A percentile compares a stretch with the other conserved stretches of the same genome.
Conservation (phyloP, 2,329 filamentous ascomycete genomes). For the Aspergillus brasiliensis region DNA sequence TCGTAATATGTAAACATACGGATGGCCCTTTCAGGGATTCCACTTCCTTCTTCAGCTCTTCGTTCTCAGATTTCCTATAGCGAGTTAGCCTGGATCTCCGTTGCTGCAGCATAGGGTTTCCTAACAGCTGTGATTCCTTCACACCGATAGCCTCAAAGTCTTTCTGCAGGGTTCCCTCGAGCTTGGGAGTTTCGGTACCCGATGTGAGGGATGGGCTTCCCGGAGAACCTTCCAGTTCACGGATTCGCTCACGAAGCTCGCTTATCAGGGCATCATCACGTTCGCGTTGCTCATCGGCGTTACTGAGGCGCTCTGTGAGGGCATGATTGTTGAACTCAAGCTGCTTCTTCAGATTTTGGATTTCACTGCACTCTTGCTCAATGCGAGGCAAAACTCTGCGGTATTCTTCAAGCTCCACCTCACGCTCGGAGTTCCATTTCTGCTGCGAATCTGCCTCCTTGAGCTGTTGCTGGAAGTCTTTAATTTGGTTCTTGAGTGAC, state of each 20-base stretch:
- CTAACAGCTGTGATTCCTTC: constrained; percentile 44
- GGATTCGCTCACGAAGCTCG: constrained; percentile 45
- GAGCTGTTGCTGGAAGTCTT: constrained; percentile 50
- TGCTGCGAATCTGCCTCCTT: constrained; percentile 48
- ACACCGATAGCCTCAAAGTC: constrained; percentile 46
- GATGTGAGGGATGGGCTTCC: constrained; percentile 42
- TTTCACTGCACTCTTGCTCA: constrained; percentile 51
- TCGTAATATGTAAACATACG: not conserved
- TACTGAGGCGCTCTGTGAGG: constrained; percentile 46
- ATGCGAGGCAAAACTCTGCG: constrained; percentile 49
- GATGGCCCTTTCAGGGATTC: constrained; percentile 33
- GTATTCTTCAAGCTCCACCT: constrained; percentile 48
- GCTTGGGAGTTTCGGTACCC: constrained; percentile 41
- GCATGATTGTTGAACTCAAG: constrained; percentile 53
- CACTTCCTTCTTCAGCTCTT: constrained; percentile 41
- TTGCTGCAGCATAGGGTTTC: constrained; percentile 1
- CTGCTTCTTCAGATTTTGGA: constrained; percentile 51
- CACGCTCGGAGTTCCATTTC: constrained; percentile 42
- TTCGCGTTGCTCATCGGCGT: constrained; percentile 46
- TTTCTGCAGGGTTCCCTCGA: constrained; percentile 44
- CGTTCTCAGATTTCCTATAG: constrained; percentile 43
- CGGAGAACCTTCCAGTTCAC: constrained; percentile 44
- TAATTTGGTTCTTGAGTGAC: constrained; percentile 48
- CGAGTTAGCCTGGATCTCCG: constrained; percentile 21
- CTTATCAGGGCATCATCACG: constrained; percentile 46